These are phyloP conservation scores for Pleoardoris graminearum DNA, from an alignment of 2,329 filamentous ascomycete genomes.

Conservation along the genomic window DNA sequence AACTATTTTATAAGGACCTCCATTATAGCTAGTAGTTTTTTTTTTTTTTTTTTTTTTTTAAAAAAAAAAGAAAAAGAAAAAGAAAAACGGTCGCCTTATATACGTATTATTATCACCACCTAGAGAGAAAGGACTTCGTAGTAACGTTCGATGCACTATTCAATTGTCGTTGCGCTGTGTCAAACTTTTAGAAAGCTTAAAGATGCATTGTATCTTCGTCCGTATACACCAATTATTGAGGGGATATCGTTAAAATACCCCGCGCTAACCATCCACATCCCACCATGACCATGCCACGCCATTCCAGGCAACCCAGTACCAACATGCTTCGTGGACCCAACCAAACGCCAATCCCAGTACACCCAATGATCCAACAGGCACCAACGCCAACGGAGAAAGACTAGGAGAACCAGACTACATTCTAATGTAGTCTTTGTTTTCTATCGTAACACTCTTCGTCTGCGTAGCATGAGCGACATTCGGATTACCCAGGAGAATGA, in stretches of 20 bases:
- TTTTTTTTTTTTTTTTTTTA: no score
- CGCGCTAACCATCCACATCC: neutral
- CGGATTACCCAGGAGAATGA: neutral
- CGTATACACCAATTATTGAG: neutral
- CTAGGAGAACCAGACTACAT: neutral
- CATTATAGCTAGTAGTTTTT: no score
- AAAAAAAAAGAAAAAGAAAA: no score
- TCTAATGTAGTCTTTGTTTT: slow-evolving; percentile 53
- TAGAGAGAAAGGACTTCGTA: no score
- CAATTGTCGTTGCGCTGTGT: no score
- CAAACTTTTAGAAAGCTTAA: no score
- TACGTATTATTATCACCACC: no score
- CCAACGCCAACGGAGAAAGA: neutral
- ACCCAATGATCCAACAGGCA: neutral
- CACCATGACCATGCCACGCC: neutral
- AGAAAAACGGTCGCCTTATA: no score
- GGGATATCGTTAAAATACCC: neutral
- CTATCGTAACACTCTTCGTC: slow-evolving; percentile 59
- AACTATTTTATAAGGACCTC: no score
- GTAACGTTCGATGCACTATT: no score
- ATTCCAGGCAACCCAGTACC: neutral
- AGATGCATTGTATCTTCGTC: neutral
- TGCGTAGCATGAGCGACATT: slow-evolving; percentile 31
- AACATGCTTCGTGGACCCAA: neutral
- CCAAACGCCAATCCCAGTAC: neutral